Percentiles rank a stretch among this genome's conserved stretches.
phyloP scores from a whole-genome alignment of 176 grass and related monocot genomes.

The Typha latifolia region DNA sequence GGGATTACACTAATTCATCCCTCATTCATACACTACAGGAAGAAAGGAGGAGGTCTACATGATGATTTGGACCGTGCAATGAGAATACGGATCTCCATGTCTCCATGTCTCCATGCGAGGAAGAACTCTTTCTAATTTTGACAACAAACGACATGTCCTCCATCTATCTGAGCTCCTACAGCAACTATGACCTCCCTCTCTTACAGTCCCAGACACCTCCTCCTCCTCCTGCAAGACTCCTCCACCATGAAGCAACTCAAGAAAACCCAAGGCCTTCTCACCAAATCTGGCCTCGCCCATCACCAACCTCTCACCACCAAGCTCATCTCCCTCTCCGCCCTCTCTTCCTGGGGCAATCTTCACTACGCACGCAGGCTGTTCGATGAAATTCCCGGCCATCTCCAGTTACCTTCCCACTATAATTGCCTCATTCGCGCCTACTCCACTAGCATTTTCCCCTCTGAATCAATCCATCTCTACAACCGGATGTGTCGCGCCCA shows the following conservation, averaged over 20 bases:
- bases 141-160: not conserved
- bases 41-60: too few species aligned
- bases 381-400: conserved; percentile 9
- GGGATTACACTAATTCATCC: too few species aligned
- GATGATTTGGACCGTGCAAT: too few species aligned
- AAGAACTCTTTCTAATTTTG: too few species aligned
- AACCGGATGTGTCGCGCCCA: conserved; percentile 23
- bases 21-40: too few species aligned
- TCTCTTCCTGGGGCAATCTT: conserved; percentile 29
- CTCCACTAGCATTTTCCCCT: conserved; percentile 19
- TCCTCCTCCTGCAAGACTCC: conserved; percentile 17
- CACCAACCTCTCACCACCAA: conserved; percentile 20
- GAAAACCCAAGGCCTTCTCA: conserved; percentile 35
- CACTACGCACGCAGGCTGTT: conserved; percentile 39
- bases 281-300: conserved; percentile 38
- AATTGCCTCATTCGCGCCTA: conserved; percentile 30
- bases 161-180: not conserved
- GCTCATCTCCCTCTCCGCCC: conserved; percentile 42
- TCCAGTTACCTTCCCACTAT: conserved; percentile 38
- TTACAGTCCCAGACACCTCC: not conserved
- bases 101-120: too few species aligned
- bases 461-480: conserved; percentile 29
- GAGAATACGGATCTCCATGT: too few species aligned
- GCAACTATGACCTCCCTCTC: not conserved
- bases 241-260: not conserved